Base-by-base conservation (phyloP, 2,329 filamentous ascomycete genomes). In the Pezicula radicicola region DNA sequence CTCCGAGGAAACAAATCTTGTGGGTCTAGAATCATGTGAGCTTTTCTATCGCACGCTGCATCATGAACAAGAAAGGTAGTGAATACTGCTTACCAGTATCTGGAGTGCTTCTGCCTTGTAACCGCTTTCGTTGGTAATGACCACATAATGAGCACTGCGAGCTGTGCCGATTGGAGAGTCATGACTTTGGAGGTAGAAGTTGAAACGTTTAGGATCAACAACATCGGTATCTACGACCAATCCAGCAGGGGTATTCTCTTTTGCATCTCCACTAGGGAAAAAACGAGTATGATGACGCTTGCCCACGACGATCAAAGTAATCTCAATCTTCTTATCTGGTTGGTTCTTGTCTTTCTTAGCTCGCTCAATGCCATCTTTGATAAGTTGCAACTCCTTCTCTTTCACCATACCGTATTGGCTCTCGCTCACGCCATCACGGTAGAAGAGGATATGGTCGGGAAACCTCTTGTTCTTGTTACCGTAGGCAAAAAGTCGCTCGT, bases 111-210 rank as follows among this genome's bases (percentile, higher is more conserved):
- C 80, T 0, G 85, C 83, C 0, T 83, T 55, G 13, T 72, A 70
- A 71, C 87, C 87, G 49, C 88, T 80, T 67, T 88, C 83, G 57
- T 88, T 84, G 42, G 83, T 71, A 0, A 85, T 66, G 0, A 92
- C 86, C 5, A 81, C 84, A 66, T 96, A 96, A 63, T 94, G 91
- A 0, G 88, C 89, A 0, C 89, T 88, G 0, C 88, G 81, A 0
- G 89, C 88, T 0, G 91, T 96, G 1, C 90, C 90, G 65, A 93
- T 82, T 6, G 94, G 72, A 0, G 87, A 88, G 18, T 81, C 77
- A 64, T 96, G 91, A 0, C 90, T 86, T 33, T 91, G 86, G 1
- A 96, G 74, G 73, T 83, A 96, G 68, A 95, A 94, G 66, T 95
- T 89, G 78, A 87, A 92, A 61, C 84, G 80, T 1, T 82, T 78